These are phyloP conservation scores for Flammula alnicola DNA, from an alignment of 1,284 basidiomycete genomes.

Conservation along the genomic window DNA sequence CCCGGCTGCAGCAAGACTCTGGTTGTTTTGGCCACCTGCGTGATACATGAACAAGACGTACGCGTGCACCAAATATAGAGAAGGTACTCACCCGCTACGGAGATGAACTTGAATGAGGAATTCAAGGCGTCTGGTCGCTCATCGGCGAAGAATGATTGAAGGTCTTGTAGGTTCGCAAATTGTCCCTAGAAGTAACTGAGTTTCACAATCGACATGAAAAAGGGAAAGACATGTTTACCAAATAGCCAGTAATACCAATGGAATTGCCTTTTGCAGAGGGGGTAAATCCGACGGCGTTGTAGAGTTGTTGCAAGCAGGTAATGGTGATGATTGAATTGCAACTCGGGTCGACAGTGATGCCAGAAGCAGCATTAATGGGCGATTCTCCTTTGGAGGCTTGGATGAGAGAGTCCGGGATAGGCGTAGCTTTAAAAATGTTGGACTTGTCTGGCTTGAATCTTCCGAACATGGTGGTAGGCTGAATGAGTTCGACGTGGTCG, in stretches of 20 bases:
- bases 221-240: conserved; percentile 22
- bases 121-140: conserved; percentile 49
- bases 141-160: conserved; percentile 52
- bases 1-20: conserved; percentile 56
- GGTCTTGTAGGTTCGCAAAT: conserved; percentile 57
- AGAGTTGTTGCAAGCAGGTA: conserved; percentile 52
- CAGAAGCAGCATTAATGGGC: conserved; percentile 37
- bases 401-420: conserved; percentile 8
- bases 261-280: conserved; percentile 45
- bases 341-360: conserved; percentile 52
- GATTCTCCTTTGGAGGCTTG: conserved; percentile 19
- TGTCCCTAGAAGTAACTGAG: too few relatives aligned
- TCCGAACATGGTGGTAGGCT: conserved; percentile 77
- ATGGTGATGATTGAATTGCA: conserved; percentile 56
- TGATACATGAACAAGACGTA: too few relatives aligned
- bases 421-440: conserved; percentile 37
- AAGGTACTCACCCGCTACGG: conserved; percentile 49
- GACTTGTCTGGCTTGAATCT: conserved; percentile 52
- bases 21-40: conserved; percentile 62
- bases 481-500: conserved; percentile 70
- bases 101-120: conserved; percentile 47
- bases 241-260: conserved; percentile 59
- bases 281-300: conserved; percentile 51
- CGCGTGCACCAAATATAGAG: too few relatives aligned
- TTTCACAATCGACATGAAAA: too few relatives aligned